Base-by-base conservation (phyloP, 208 protist species). In the Wallacemonas collosoma region DNA sequence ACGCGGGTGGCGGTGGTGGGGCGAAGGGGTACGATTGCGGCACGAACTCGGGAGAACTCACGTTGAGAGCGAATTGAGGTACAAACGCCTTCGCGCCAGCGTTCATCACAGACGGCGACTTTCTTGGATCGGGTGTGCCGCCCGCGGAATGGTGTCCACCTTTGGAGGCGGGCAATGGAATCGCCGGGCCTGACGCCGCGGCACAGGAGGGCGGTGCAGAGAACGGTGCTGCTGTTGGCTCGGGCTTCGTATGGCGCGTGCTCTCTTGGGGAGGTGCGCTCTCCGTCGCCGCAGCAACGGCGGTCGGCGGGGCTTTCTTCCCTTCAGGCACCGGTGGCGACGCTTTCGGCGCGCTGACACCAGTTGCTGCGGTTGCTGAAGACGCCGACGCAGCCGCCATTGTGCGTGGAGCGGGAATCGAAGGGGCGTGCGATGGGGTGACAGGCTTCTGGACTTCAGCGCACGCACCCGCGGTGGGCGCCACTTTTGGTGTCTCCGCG, bases 51-150 rank as follows among this genome's bases (percentile, higher is more conserved):
- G 82, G 82, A 3, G 88, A 85, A 50, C 72, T 85, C 2, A 73
- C 69, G 53, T 71, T 76, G 43, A 87, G 62, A 47, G 77, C 62
- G 55, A 88, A 88, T 57, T 76, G 72, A 11, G 78, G 90, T 6
- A 93, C 78, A 63, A 95, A 95, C 77, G 89, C 87, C 66, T 90
- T 88, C 36, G 90, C 90, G 6, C 80, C 72, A n/a, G 83, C 90
- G 63, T 95, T 95, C 85, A 93, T 93, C 40, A 78, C 70, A 4
- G 83, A 82, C 45, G 77, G 38, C n/a, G 60, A 36, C 75, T 72
- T 3, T 74, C 12, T 65, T n/a, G 8, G 12, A 65, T 44, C 60
- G 40, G 60, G n/a, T 36, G 38, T 15, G 15, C 54, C 12, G 0
- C 44, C 5, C 14, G 68, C 7, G 43, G 38, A 6, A 7, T 51